These are phyloP conservation scores for Pistacia integerrima DNA, from an alignment of 345 rosid genomes.

Conservation along the genomic window DNA sequence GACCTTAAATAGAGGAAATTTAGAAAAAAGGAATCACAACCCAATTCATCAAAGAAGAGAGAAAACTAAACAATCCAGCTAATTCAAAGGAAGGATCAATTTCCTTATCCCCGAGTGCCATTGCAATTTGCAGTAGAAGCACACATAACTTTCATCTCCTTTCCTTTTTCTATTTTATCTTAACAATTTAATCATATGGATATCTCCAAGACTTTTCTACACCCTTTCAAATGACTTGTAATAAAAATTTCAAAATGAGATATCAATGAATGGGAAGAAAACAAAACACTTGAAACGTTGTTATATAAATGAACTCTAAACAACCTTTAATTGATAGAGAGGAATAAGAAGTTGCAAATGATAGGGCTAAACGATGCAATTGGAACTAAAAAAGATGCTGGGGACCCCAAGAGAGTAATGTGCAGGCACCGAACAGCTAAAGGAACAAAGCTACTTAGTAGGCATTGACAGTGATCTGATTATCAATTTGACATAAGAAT, in stretches of 20 bases:
- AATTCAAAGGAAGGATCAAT: too few species aligned
- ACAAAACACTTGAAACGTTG: neutral
- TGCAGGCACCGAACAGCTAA: neutral
- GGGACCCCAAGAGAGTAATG: neutral
- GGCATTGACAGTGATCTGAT: neutral
- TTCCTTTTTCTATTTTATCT: neutral
- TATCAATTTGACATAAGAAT: neutral
- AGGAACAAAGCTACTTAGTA: neutral
- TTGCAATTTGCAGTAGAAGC: too few species aligned
- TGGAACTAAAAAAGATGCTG: neutral
- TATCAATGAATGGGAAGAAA: neutral
- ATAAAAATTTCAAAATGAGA: neutral
- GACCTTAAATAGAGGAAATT: neutral
- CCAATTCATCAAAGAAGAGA: neutral
- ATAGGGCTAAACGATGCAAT: neutral
- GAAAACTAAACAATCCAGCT: neutral
- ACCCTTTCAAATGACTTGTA: neutral
- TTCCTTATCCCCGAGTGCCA: too few species aligned
- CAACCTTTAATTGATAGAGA: neutral
- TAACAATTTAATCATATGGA: neutral
- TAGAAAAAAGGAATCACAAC: neutral
- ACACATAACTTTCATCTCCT: too few species aligned
- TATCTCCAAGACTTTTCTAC: neutral
- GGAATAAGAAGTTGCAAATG: slow-evolving; percentile 8
- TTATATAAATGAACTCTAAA: neutral